These are phyloP conservation scores for Monascus purpureus DNA, from an alignment of 495 filamentous ascomycete genomes.

Conservation along the genomic window DNA sequence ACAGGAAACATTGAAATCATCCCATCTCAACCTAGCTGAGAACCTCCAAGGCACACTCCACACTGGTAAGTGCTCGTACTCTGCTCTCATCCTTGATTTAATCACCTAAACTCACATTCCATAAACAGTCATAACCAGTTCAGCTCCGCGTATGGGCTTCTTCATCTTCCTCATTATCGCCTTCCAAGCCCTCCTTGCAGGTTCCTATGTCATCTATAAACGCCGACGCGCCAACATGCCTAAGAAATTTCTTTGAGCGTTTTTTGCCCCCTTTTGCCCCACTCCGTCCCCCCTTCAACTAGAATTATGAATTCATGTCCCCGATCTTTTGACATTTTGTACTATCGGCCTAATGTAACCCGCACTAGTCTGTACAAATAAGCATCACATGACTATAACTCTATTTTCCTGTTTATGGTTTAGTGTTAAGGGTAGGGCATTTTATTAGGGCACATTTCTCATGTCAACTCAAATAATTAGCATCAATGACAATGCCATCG, in stretches of 20 bases:
- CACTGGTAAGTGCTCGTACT: constrained; percentile 13
- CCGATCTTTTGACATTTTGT: not conserved
- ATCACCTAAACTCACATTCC: constrained; percentile 4
- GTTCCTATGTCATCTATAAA: constrained; percentile 69
- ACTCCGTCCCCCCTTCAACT: not conserved
- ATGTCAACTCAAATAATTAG: no score
- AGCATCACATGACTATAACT: no score
- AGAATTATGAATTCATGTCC: not conserved
- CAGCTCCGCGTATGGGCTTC: constrained; percentile 51
- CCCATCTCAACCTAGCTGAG: constrained; percentile 52
- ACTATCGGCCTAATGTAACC: not conserved
- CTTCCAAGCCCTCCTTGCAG: constrained; percentile 58
- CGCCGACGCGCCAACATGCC: constrained; percentile 55
- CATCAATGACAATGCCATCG: no score
- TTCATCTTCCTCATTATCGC: constrained; percentile 63
- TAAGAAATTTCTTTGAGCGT: constrained; percentile 77
- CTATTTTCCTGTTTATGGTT: no score
- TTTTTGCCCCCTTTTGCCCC: not conserved
- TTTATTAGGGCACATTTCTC: no score
- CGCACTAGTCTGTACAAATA: no score
- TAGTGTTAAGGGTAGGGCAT: no score
- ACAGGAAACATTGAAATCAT: constrained; percentile 56
- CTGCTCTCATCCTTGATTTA: not conserved
- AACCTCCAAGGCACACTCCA: constrained; percentile 26
- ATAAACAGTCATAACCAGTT: constrained; percentile 41